Conservation (phyloP, 257 asterid genomes). For the Penstemon barbatus region DNA sequence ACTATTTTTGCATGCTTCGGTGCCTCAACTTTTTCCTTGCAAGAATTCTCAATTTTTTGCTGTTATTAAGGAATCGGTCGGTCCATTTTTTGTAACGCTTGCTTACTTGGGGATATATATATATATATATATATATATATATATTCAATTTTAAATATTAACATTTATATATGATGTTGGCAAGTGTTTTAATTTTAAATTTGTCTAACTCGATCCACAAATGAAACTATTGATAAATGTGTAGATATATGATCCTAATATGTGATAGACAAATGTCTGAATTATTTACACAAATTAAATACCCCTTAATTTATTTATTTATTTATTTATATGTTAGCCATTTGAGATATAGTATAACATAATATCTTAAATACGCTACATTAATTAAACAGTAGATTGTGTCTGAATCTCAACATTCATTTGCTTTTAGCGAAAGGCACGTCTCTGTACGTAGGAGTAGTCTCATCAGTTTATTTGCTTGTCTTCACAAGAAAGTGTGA, state of each 20-base stretch:
- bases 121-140: not conserved
- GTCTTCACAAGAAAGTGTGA: constrained; percentile 26
- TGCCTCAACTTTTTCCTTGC: constrained; percentile 16
- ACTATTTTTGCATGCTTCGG: constrained; percentile 15
- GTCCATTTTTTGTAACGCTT: constrained; percentile 15
- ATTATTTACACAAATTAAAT: no score
- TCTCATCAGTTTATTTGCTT: constrained; percentile 35
- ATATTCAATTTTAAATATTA: no score
- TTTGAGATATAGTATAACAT: no score
- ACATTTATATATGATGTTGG: no score
- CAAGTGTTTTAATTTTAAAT: not conserved
- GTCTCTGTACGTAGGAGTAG: constrained; percentile 31
- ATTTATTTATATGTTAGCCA: no score
- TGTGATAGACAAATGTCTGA: no score
- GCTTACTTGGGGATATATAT: no score
- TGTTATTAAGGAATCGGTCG: constrained; percentile 52
- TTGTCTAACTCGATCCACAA: not conserved
- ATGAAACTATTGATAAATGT: no score
- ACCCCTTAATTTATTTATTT: no score
- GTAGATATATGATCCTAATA: no score
- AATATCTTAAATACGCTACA: no score
- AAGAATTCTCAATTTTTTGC: constrained; percentile 31
- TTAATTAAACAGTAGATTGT: constrained; percentile 16
- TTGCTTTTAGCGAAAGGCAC: constrained; percentile 47
- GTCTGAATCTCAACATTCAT: constrained; percentile 35